Percentiles rank a stretch among this genome's conserved stretches.
These are phyloP conservation scores for Umbelopsis ramanniana DNA, from an alignment of 192 early-diverging fungal species.

Conservation along the genomic window DNA sequence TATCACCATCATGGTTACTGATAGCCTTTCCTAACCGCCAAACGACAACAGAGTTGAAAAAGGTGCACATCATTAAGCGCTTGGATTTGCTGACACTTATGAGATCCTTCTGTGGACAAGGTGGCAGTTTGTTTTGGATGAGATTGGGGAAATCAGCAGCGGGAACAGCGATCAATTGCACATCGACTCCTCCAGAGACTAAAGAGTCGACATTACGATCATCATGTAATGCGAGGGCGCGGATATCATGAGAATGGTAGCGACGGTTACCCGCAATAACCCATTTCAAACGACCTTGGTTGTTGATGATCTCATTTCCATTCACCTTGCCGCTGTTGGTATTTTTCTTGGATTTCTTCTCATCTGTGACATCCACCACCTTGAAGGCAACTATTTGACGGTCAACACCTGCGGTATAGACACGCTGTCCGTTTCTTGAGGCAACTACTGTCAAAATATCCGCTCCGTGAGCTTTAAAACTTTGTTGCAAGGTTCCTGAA, in stretches of 20 bases:
- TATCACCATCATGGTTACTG: constrained; percentile 23
- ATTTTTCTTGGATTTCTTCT: constrained; percentile 39
- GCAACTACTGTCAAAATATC: constrained; percentile 87
- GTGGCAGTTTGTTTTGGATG: constrained; percentile 64
- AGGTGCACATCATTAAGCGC: constrained; percentile 64
- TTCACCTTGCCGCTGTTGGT: constrained; percentile 23
- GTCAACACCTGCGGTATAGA: constrained; percentile 92
- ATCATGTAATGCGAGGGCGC: constrained; percentile 82
- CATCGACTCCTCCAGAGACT: constrained; percentile 86
- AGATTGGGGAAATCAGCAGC: constrained; percentile 63
- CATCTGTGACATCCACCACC: constrained; percentile 46
- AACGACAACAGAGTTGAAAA: constrained; percentile 71
- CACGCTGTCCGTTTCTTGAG: constrained; percentile 63
- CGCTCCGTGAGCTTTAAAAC: constrained; percentile 77
- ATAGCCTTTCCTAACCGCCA: constrained; percentile 79
- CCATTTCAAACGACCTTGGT: constrained; percentile 61
- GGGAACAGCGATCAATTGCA: constrained; percentile 67
- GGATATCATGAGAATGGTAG: constrained; percentile 95
- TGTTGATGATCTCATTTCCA: constrained; percentile 22
- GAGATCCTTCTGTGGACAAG: constrained; percentile 63
- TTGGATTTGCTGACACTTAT: constrained; percentile 66
- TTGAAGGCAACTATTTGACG: constrained; percentile 80
- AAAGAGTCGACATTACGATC: constrained; percentile 66
- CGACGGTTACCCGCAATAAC: constrained; percentile 82
- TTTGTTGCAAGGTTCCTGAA: constrained; percentile 69